Evolutionary conservation across 2,329 filamentous ascomycete species (phyloP).

Genomic region (Alternaria tenuissima): DNA sequence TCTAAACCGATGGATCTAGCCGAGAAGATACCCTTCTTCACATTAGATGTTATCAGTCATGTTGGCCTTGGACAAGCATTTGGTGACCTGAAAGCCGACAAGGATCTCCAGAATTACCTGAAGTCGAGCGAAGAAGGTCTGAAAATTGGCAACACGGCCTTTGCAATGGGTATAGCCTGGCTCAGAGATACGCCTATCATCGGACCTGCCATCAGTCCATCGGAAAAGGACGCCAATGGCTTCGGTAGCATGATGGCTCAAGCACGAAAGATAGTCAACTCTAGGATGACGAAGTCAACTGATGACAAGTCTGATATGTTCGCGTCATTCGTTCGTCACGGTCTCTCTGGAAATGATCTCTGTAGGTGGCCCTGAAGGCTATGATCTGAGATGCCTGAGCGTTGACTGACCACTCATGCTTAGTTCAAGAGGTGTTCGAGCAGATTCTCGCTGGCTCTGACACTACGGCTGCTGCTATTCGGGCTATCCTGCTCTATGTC

Average conservation of each 20-base stretch:
- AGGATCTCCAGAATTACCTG: constrained; percentile 58
- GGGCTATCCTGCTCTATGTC: constrained; percentile 62
- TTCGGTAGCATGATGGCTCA: constrained; percentile 47
- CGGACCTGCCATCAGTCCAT: constrained; percentile 40
- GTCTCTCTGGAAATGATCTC: constrained; percentile 53
- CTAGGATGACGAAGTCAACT: constrained; percentile 56
- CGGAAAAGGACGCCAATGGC: constrained; percentile 47
- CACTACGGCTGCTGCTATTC: constrained; percentile 64
- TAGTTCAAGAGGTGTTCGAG: constrained; percentile 52
- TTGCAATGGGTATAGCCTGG: constrained; percentile 39
- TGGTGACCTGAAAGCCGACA: constrained; percentile 60
- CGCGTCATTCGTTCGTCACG: constrained; percentile 59
- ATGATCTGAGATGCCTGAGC: not conserved
- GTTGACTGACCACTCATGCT: constrained; percentile 19
- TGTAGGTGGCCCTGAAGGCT: constrained; percentile 7
- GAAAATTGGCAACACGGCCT: constrained; percentile 38
- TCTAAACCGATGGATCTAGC: constrained; percentile 58
- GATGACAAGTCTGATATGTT: constrained; percentile 62
- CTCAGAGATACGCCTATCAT: constrained; percentile 35
- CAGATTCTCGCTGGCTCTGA: constrained; percentile 66
- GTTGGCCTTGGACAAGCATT: constrained; percentile 63
- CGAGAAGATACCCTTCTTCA: constrained; percentile 60
- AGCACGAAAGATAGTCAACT: constrained; percentile 38
- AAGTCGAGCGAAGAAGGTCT: constrained; percentile 53
- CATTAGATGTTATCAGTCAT: constrained; percentile 64